phyloP scores from a whole-genome alignment of 2,329 filamentous ascomycete species.

The Exophiala spinifera region DNA sequence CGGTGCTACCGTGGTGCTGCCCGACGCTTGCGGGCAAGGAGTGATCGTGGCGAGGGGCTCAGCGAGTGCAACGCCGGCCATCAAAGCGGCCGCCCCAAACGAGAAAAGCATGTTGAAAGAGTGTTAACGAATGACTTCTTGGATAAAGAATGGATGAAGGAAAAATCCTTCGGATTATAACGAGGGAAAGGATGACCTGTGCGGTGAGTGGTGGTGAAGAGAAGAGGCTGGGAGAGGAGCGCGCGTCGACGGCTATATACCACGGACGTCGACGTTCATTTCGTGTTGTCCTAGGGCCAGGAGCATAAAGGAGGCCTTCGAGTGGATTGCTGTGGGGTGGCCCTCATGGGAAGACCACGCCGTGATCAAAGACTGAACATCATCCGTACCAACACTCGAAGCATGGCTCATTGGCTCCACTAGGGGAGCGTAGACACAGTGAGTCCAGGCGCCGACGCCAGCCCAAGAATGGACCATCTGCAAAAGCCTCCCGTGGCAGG shows the following conservation, averaged over 20 bases:
- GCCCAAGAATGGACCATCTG: slow-evolving; percentile 8
- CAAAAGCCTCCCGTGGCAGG: slow-evolving; percentile 4
- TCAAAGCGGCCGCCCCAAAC: slow-evolving; percentile 10
- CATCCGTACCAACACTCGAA: neutral
- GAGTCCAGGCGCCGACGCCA: neutral
- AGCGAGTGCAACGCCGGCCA: slow-evolving; percentile 16
- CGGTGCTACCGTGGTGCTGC: neutral
- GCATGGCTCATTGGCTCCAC: slow-evolving; percentile 5
- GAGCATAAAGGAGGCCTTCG: slow-evolving; percentile 1
- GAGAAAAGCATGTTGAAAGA: slow-evolving; percentile 20
- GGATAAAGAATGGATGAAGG: slow-evolving; percentile 19
- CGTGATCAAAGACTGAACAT: neutral
- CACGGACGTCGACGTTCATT: slow-evolving; percentile 1
- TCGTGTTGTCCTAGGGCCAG: slow-evolving; percentile 2
- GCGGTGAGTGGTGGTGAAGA: slow-evolving; percentile 8
- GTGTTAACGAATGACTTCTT: slow-evolving; percentile 10
- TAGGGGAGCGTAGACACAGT: neutral
- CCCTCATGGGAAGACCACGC: neutral
- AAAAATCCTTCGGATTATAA: slow-evolving; percentile 20
- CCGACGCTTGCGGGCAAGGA: slow-evolving; percentile 14
- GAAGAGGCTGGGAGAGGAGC: slow-evolving; percentile 12
- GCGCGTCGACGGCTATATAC: slow-evolving; percentile 17
- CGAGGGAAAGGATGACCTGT: slow-evolving; percentile 17
- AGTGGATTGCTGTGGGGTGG: slow-evolving; percentile 7
- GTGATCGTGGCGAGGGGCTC: slow-evolving; percentile 19